These are phyloP conservation scores for Alternaria triticimaculans DNA, from an alignment of 2,329 filamentous ascomycete species.

Conservation along the genomic window DNA sequence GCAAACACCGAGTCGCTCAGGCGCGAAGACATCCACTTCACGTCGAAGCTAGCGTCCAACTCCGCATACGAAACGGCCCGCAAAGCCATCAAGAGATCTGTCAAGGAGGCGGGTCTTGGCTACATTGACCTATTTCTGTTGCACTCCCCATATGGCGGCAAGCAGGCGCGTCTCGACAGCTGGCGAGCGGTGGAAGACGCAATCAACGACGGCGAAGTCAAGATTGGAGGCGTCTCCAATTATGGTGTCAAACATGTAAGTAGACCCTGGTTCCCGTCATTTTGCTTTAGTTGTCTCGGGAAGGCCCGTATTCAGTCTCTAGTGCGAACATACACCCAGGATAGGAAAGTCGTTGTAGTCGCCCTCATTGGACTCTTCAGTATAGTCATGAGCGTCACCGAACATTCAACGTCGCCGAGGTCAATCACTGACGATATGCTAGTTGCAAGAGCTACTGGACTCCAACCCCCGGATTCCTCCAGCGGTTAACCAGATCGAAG, in stretches of 20 bases:
- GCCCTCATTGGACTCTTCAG: conserved; percentile 5
- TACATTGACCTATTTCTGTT: conserved; percentile 83
- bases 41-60: conserved; percentile 76
- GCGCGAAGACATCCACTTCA: conserved; percentile 78
- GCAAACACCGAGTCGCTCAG: conserved; percentile 60
- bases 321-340: conserved; percentile 7
- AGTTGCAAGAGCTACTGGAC: conserved; percentile 73
- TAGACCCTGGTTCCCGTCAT: conserved; percentile 12
- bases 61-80: conserved; percentile 72
- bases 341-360: not conserved
- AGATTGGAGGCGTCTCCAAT: conserved; percentile 77
- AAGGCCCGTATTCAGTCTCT: conserved; percentile 2
- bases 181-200: conserved; percentile 82
- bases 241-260: conserved; percentile 76
- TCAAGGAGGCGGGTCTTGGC: conserved; percentile 70
- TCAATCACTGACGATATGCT: conserved; percentile 18
- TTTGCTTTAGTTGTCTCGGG: conserved; percentile 10
- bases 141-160: conserved; percentile 80
- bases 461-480: conserved; percentile 68
- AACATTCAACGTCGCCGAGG: conserved; percentile 4
- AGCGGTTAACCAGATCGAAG: conserved; percentile 78
- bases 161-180: conserved; percentile 69
- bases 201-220: conserved; percentile 72
- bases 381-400: not conserved
- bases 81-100: conserved; percentile 68